These are phyloP conservation scores for Herpetomonas tarakana DNA, from an alignment of 208 protist genomes.

Conservation along the genomic window DNA sequence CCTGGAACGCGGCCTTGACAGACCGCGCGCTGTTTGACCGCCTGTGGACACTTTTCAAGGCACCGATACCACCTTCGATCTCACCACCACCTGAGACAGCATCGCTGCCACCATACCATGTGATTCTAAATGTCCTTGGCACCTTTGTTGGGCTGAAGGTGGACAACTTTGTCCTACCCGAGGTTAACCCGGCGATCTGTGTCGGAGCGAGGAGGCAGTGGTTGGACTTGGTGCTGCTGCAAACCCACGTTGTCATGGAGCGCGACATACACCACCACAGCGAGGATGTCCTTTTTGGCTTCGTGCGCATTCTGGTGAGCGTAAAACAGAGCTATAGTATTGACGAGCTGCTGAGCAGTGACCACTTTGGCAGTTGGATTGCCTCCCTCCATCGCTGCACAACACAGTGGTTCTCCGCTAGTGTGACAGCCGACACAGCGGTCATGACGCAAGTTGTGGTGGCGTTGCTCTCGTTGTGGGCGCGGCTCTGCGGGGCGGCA, in stretches of 20 bases:
- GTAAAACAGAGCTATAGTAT: constrained; percentile 59
- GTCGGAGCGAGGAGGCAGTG: constrained; percentile 20
- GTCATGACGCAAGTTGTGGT: constrained; percentile 18
- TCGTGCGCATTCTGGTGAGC: constrained; percentile 45
- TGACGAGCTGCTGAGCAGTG: constrained; percentile 34
- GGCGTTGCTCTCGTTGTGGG: constrained; percentile 34
- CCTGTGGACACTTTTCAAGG: constrained; percentile 24
- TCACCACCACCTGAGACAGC: no score
- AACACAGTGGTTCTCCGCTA: constrained; percentile 15
- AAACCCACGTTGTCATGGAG: constrained; percentile 53
- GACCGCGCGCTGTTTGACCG: constrained; percentile 20
- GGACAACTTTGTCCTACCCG: constrained; percentile 18
- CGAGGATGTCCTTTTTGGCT: constrained; percentile 25
- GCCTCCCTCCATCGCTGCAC: constrained; percentile 22
- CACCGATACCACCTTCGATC: neutral
- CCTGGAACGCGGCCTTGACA: constrained; percentile 20
- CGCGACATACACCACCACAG: constrained; percentile 32
- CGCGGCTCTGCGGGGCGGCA: constrained; percentile 21
- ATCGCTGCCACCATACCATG: constrained; percentile 10
- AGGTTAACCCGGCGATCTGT: constrained; percentile 2
- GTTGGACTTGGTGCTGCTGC: constrained; percentile 37
- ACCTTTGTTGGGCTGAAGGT: constrained; percentile 24
- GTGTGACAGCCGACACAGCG: constrained; percentile 12
- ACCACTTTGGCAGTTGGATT: constrained; percentile 31
- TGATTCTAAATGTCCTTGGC: constrained; percentile 19